Evolutionary conservation across 2,329 filamentous ascomycete genomes (phyloP).

Genomic region (Neonectria faginata): DNA sequence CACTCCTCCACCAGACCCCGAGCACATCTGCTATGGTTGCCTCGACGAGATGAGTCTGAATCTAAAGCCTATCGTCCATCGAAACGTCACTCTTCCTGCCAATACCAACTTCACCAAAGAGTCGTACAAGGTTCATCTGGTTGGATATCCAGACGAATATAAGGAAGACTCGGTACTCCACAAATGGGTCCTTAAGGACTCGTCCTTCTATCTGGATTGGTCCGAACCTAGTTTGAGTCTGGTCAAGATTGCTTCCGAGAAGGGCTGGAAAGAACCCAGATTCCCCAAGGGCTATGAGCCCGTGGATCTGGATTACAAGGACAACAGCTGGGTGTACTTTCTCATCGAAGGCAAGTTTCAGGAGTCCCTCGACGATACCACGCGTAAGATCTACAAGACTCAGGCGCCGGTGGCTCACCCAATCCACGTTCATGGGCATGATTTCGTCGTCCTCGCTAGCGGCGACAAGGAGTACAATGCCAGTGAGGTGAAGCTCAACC

Average conservation of each 20-base stretch:
- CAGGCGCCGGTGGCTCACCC: constrained; percentile 32
- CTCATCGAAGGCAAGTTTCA: constrained; percentile 20
- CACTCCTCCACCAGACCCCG: constrained; percentile 4
- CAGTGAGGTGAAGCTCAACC: constrained; percentile 25
- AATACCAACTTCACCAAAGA: background rate
- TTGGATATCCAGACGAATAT: constrained; percentile 10
- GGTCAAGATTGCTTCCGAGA: constrained; percentile 18
- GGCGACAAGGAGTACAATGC: constrained; percentile 32
- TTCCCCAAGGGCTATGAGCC: constrained; percentile 20
- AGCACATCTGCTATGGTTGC: constrained; percentile 18
- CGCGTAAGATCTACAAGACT: constrained; percentile 11
- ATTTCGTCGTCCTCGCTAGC: constrained; percentile 39
- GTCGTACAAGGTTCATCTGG: constrained; percentile 14
- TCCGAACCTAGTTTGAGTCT: constrained; percentile 18
- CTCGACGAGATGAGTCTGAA: constrained; percentile 9
- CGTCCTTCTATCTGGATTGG: constrained; percentile 19
- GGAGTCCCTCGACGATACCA: constrained; percentile 8
- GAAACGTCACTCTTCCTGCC: background rate
- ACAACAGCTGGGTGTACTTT: constrained; percentile 17
- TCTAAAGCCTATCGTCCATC: constrained; percentile 6
- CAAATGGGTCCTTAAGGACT: constrained; percentile 23
- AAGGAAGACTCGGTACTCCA: background rate
- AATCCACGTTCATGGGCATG: constrained; percentile 45
- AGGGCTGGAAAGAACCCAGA: constrained; percentile 11
- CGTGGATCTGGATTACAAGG: constrained; percentile 1